A percentile compares a stretch with the other conserved stretches of the same genome.
phyloP scores from a whole-genome alignment of 139 green algal species.

The Trebouxia sp. region DNA sequence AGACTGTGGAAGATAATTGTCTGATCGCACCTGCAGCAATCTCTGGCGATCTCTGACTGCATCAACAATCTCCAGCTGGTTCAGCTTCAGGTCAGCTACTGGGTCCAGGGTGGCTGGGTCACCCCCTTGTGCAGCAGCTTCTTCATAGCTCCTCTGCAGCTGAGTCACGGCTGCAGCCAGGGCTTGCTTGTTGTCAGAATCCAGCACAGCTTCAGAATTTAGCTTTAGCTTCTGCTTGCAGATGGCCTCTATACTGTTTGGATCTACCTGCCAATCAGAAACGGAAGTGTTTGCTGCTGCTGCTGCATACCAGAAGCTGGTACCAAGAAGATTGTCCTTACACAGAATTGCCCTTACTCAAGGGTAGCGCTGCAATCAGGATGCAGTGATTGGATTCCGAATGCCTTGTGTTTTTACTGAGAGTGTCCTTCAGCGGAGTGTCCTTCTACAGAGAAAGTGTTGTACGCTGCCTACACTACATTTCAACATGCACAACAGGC shows the following conservation, averaged over 20 bases:
- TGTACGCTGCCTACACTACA: no score
- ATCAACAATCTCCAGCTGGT: constrained; percentile 40
- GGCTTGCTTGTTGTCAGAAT: constrained; percentile 27
- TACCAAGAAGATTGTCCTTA: no score
- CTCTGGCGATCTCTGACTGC: constrained; percentile 31
- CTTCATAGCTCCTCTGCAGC: constrained; percentile 38
- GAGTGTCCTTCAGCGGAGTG: no score
- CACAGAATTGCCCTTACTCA: no score
- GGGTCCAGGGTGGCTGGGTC: constrained; percentile 35
- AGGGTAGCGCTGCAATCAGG: no score
- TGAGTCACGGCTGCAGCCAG: constrained; percentile 43
- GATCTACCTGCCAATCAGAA: constrained; percentile 16
- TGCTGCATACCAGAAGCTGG: no score
- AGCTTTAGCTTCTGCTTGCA: constrained; percentile 64
- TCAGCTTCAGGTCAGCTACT: constrained; percentile 51
- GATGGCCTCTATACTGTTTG: constrained; percentile 54
- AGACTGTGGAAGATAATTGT: no score
- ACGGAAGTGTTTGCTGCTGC: background rate
- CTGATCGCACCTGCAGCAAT: constrained; percentile 26
- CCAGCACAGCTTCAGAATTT: constrained; percentile 49
- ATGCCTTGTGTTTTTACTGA: no score
- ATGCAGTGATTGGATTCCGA: no score
- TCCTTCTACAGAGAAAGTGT: no score
- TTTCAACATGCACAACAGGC: no score
- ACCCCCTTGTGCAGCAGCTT: constrained; percentile 25